A percentile compares a stretch with the other conserved stretches of the same genome.
Conservation (phyloP, 371 early-diverging fungal genomes). For the Mortierella sp. region DNA sequence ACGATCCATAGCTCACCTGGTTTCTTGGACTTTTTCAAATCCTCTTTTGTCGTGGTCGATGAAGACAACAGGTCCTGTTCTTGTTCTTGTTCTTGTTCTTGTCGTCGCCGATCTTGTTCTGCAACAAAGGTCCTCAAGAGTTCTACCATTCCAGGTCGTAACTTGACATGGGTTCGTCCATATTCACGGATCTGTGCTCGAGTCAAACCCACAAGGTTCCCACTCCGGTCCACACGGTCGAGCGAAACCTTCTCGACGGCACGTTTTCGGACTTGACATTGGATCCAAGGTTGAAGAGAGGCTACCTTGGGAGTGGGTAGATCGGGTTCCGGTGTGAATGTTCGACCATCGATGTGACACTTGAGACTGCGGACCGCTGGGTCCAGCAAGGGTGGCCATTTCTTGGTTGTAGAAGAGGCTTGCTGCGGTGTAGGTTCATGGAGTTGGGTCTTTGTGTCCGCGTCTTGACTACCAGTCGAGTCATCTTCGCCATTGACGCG, state of each 20-base stretch:
- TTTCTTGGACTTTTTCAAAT: background rate
- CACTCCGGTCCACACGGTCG: conserved; percentile 45
- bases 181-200: conserved; percentile 35
- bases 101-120: conserved; percentile 21
- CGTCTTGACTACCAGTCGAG: background rate
- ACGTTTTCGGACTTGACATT: conserved; percentile 43
- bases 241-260: conserved; percentile 38
- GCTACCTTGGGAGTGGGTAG: conserved; percentile 33
- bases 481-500: background rate
- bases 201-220: conserved; percentile 39
- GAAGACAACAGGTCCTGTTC: background rate
- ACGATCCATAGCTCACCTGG: conserved; percentile 39
- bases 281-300: conserved; percentile 41
- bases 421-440: conserved; percentile 21
- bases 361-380: conserved; percentile 24
- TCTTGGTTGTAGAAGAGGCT: background rate
- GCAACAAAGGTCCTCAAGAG: conserved; percentile 28
- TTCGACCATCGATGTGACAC: conserved; percentile 44
- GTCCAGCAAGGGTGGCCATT: conserved; percentile 7
- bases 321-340: conserved; percentile 40
- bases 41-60: background rate
- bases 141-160: conserved; percentile 39
- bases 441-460: background rate
- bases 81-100: background rate
- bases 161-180: conserved; percentile 27